Evolutionary conservation across 2,329 filamentous ascomycete species (phyloP).

Genomic region (Myotisia sp.): DNA sequence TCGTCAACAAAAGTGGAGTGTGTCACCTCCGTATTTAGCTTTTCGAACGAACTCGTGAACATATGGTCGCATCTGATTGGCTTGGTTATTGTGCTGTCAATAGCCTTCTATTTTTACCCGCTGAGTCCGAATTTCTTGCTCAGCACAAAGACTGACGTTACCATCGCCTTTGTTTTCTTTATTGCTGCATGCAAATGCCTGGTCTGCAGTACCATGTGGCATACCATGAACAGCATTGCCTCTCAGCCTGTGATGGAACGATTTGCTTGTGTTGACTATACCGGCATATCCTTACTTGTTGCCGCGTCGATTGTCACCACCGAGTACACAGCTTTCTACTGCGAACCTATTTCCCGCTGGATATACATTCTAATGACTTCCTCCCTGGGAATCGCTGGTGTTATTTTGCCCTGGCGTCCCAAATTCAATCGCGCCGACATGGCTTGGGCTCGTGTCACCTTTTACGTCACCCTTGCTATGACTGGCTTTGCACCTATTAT

Average conservation of each 20-base stretch:
- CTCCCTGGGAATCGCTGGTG: slow-evolving; percentile 66
- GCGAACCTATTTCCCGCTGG: slow-evolving; percentile 76
- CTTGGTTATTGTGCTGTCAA: slow-evolving; percentile 68
- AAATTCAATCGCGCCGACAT: slow-evolving; percentile 85
- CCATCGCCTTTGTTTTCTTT: slow-evolving; percentile 90
- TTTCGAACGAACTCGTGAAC: slow-evolving; percentile 91
- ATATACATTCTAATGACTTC: slow-evolving; percentile 73
- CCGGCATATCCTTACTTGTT: slow-evolving; percentile 86
- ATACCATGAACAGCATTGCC: slow-evolving; percentile 96
- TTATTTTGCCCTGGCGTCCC: slow-evolving; percentile 90
- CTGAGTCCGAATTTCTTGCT: slow-evolving; percentile 70
- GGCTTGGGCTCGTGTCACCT: slow-evolving; percentile 81
- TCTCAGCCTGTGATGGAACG: slow-evolving; percentile 79
- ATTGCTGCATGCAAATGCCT: slow-evolving; percentile 90
- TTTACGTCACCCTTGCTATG: slow-evolving; percentile 73
- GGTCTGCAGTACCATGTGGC: slow-evolving; percentile 90
- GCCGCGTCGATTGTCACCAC: slow-evolving; percentile 92
- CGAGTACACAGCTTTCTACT: slow-evolving; percentile 98
- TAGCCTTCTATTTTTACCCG: slow-evolving; percentile 95
- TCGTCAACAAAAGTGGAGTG: slow-evolving; percentile 82
- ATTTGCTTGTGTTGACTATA: slow-evolving; percentile 97
- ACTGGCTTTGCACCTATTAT: slow-evolving; percentile 82
- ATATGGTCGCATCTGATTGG: slow-evolving; percentile 95
- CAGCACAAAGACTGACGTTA: slow-evolving; percentile 74
- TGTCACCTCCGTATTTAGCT: slow-evolving; percentile 63